Evolutionary conservation across 2,329 filamentous ascomycete genomes (phyloP).

Genomic region (Penicillium freii): DNA sequence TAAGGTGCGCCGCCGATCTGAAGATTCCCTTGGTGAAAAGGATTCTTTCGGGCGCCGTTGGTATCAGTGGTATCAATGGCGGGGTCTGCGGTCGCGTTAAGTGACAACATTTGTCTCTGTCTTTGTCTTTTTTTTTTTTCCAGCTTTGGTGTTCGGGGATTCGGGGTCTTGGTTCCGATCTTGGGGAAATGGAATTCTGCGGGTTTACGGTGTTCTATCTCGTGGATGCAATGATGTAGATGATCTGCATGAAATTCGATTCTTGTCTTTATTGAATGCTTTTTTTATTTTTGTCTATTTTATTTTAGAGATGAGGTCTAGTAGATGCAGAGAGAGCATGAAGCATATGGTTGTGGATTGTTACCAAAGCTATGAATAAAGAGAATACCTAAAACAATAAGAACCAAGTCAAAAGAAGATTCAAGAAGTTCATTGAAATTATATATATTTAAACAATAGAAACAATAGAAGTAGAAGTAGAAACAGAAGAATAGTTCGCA

Average conservation of each 20-base stretch:
- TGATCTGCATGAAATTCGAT: neutral
- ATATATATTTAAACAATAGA: neutral
- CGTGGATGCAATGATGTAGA: neutral
- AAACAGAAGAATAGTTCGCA: neutral
- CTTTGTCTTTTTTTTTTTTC: slow-evolving; percentile 1
- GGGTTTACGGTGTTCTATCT: neutral
- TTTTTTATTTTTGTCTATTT: neutral
- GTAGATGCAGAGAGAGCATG: neutral
- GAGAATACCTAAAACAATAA: neutral
- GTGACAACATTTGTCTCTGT: neutral
- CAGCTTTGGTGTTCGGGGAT: slow-evolving; percentile 20
- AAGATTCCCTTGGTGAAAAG: slow-evolving; percentile 29
- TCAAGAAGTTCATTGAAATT: neutral
- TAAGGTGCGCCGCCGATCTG: slow-evolving; percentile 22
- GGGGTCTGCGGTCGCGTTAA: slow-evolving; percentile 25
- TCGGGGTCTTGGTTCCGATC: slow-evolving; percentile 2
- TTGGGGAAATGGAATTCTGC: neutral
- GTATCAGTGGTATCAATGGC: slow-evolving; percentile 35
- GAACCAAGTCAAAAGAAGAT: neutral
- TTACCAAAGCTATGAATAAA: neutral
- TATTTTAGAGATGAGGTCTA: neutral
- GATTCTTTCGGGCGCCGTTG: slow-evolving; percentile 20
- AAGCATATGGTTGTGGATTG: neutral
- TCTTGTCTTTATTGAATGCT: neutral
- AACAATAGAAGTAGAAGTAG: neutral